phyloP scores from a whole-genome alignment of 2,329 filamentous ascomycete genomes.

The Cytospora paraplurivora region DNA sequence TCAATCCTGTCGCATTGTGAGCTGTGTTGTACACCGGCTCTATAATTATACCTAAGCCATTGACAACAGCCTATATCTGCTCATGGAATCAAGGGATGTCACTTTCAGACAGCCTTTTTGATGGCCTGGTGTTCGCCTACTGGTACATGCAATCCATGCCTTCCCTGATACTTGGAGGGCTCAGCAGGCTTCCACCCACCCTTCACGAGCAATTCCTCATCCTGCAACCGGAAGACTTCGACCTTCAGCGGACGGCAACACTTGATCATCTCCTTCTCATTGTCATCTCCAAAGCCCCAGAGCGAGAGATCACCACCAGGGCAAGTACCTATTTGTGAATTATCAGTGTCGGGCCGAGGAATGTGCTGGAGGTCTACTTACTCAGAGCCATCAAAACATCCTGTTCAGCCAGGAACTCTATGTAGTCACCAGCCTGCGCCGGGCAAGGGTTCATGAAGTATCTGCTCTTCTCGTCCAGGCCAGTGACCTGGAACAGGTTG shows the following conservation, averaged over 20 bases:
- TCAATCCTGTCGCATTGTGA: no score
- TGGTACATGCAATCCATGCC: slow-evolving; percentile 60
- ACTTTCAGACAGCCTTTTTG: background rate
- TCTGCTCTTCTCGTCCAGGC: slow-evolving; percentile 68
- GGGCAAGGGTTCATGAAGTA: slow-evolving; percentile 75
- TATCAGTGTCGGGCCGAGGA: slow-evolving; percentile 40
- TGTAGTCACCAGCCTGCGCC: slow-evolving; percentile 56
- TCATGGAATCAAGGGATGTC: background rate
- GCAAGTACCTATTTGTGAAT: slow-evolving; percentile 64
- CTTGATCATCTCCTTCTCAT: slow-evolving; percentile 67
- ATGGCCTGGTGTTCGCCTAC: slow-evolving; percentile 27
- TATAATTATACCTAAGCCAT: no score
- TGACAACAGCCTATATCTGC: no score
- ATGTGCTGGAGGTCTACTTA: slow-evolving; percentile 33
- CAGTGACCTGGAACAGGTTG: slow-evolving; percentile 85
- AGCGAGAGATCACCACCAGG: slow-evolving; percentile 78
- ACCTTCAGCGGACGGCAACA: slow-evolving; percentile 75
- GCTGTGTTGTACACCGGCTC: no score
- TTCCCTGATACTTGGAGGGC: slow-evolving; percentile 62
- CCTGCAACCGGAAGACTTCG: slow-evolving; percentile 67
- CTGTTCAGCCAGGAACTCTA: slow-evolving; percentile 81
- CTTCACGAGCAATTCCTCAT: slow-evolving; percentile 52
- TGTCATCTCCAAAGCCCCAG: slow-evolving; percentile 77
- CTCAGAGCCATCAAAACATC: slow-evolving; percentile 66
- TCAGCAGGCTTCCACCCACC: slow-evolving; percentile 64